Conservation (phyloP, 306 rosid genomes). For the Cicer yamashitae region DNA sequence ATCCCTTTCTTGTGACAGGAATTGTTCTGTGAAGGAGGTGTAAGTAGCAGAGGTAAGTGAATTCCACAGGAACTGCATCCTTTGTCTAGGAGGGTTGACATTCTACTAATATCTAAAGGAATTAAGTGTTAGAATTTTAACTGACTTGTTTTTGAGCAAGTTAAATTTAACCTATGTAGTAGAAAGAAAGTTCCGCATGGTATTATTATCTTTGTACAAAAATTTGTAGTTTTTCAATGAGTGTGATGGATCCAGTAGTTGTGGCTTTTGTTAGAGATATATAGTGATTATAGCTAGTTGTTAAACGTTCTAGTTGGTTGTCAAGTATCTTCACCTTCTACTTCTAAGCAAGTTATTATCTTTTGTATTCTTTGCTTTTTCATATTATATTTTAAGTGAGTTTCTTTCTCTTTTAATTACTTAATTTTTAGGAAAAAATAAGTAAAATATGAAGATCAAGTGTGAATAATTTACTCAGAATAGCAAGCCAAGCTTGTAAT, state of each 20-base stretch:
- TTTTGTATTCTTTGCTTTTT: constrained; percentile 33
- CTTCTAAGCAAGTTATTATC: constrained; percentile 33
- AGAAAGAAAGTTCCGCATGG: constrained; percentile 34
- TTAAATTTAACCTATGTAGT: constrained; percentile 40
- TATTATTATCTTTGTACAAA: constrained; percentile 58
- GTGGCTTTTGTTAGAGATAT: constrained; percentile 16
- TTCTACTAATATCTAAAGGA: constrained; percentile 41
- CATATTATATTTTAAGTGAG: constrained; percentile 16
- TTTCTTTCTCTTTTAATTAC: not conserved
- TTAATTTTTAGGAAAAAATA: no score
- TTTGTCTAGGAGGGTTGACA: constrained; percentile 36
- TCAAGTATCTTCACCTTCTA: not conserved
- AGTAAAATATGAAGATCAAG: no score
- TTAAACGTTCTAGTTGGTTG: constrained; percentile 15
- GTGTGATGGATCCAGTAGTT: constrained; percentile 34
- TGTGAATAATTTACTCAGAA: no score
- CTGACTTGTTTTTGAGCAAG: constrained; percentile 44
- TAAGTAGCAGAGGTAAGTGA: constrained; percentile 51
- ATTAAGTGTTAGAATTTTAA: constrained; percentile 32
- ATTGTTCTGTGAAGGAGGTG: constrained; percentile 55
- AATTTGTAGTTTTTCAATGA: constrained; percentile 52
- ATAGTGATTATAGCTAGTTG: constrained; percentile 20
- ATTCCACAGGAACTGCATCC: constrained; percentile 27
- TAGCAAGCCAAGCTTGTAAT: no score
- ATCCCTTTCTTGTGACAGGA: constrained; percentile 52